Base-by-base conservation (phyloP, 345 rosid species). In the Toxicodendron radicans region DNA sequence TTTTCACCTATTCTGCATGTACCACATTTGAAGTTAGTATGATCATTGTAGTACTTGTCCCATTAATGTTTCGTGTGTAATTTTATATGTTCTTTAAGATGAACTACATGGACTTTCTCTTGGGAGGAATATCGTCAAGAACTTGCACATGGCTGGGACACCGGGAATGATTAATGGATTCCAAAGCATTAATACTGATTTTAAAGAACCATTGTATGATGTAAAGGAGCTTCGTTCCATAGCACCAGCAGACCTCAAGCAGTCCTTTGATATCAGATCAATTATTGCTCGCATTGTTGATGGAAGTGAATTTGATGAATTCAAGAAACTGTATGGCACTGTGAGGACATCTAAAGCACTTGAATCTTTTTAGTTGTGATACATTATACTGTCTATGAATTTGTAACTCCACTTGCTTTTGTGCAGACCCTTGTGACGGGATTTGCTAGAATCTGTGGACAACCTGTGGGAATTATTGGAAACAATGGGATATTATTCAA, bases 301-400 rank as follows among this genome's bases (percentile, higher is more conserved):
- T 84, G 97, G 97, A 51, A 92, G 99, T 76, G 97, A 92, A 74
- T 95, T 95, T 79, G 97, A 95, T 58, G 99, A 95, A 79, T 92
- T 95, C 92, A 95, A 95, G 90, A 95, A 92, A 85, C 78, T 87
- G 82, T 95, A 90, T 72, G 99, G 99, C 86, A 91, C 91, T 76
- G 97, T 92, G 71, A 87, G 97, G 91, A 86, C 84, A 75, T 74
- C 20, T 58, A 38, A 24, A 71, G 67, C 64, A n/a, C 76, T 75
- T 61, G 41, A 41, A 43, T 56, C 41, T 53, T 73, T 20, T 51
- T 62, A 41, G 66, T 32, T 58, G 5, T 73, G 27, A 43, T 71
- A 63, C 58, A 30, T 23, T 49, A 7, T 33, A 70, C 73, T 18
- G 54, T 52, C 5, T 51, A 2, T 69, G 24, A 74, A 61, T 68